Evolutionary conservation across 2,329 filamentous ascomycete species (phyloP).

Genomic region (Talaromyces islandicus): DNA sequence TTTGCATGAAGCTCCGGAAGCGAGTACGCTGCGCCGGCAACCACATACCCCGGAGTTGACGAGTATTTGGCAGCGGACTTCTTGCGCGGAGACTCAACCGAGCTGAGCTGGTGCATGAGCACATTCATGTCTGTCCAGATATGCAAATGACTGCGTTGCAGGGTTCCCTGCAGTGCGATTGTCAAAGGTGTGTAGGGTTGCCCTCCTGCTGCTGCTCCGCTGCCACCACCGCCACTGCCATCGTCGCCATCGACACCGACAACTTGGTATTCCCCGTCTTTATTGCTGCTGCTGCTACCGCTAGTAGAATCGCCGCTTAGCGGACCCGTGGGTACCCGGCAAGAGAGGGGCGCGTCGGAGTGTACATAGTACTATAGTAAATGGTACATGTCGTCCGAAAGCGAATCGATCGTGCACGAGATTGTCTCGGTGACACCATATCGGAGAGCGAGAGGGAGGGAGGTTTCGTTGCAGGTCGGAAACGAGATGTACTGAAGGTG

Average conservation of each 20-base stretch:
- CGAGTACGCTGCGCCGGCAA: slow-evolving; percentile 82
- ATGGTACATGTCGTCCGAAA: slow-evolving; percentile 51
- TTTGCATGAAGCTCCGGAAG: slow-evolving; percentile 62
- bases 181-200: slow-evolving; percentile 64
- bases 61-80: slow-evolving; percentile 17
- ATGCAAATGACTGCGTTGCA: slow-evolving; percentile 86
- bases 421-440: slow-evolving; percentile 69
- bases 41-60: slow-evolving; percentile 63
- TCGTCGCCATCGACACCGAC: slow-evolving; percentile 49
- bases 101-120: slow-evolving; percentile 59
- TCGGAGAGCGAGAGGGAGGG: slow-evolving; percentile 70
- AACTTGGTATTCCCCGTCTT: slow-evolving; percentile 15
- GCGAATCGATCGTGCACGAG: slow-evolving; percentile 46
- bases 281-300: slow-evolving; percentile 18
- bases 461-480: slow-evolving; percentile 82
- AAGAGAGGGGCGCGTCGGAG: slow-evolving; percentile 87
- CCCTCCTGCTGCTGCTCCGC: slow-evolving; percentile 19
- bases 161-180: slow-evolving; percentile 80
- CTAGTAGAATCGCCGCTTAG: slow-evolving; percentile 24
- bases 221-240: slow-evolving; percentile 19
- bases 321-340: slow-evolving; percentile 78
- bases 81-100: slow-evolving; percentile 19
- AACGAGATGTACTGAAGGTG: slow-evolving; percentile 92
- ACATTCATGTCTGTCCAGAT: slow-evolving; percentile 87
- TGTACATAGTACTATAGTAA: slow-evolving; percentile 85